These are phyloP conservation scores for Sutorius eximius DNA, from an alignment of 1,284 basidiomycete genomes.

Conservation along the genomic window DNA sequence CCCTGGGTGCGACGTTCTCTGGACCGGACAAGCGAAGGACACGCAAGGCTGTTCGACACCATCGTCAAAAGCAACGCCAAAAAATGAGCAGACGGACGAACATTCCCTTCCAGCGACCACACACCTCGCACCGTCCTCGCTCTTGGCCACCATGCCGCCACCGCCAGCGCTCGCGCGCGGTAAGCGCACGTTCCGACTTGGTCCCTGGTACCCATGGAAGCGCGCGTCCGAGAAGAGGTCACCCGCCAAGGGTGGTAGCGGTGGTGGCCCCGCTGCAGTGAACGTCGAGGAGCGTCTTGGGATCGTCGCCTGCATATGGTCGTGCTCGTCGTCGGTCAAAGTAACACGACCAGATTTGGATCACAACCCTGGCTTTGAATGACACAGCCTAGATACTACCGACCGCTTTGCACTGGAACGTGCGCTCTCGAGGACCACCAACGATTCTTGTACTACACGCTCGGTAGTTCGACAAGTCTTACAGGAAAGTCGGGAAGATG, in stretches of 20 bases:
- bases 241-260: constrained; percentile 8
- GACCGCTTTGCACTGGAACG: too few relatives aligned
- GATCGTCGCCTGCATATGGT: constrained; percentile 23
- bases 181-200: constrained; percentile 54
- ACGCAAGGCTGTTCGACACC: constrained; percentile 52
- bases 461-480: too few relatives aligned
- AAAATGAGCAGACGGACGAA: constrained; percentile 36
- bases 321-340: constrained; percentile 1
- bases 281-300: constrained; percentile 32
- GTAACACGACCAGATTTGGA: constrained; percentile 17
- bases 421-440: neutral
- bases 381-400: too few relatives aligned
- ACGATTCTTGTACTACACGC: neutral
- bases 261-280: constrained; percentile 4
- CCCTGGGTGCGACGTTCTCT: constrained; percentile 38
- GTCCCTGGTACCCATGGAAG: constrained; percentile 45
- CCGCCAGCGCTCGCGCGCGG: constrained; percentile 55
- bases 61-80: constrained; percentile 13
- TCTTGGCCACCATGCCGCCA: constrained; percentile 64
- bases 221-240: constrained; percentile 46
- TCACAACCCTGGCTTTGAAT: neutral
- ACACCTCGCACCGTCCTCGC: constrained; percentile 62
- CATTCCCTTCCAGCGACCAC: constrained; percentile 75
- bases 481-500: constrained; percentile 11
- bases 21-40: constrained; percentile 58